Conservation (phyloP, 73 alveolate genomes). For the Breviolum minutum region DNA sequence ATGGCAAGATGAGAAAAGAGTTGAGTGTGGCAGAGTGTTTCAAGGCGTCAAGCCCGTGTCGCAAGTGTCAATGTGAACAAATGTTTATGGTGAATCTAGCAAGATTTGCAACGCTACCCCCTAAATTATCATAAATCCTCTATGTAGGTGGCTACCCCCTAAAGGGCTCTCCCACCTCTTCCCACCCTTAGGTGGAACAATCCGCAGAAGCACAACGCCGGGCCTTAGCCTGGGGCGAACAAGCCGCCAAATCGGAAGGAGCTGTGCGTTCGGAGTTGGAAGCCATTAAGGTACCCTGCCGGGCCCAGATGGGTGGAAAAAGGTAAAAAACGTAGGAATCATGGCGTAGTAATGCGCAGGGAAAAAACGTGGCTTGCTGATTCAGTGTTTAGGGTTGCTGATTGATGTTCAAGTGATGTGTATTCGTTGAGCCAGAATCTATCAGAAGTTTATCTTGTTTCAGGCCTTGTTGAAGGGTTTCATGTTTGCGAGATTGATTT, state of each 20-base stretch:
- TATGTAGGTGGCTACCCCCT: no score
- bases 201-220: conserved; percentile 86
- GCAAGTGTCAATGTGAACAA: no score
- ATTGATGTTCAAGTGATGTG: background rate
- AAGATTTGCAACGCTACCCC: no score
- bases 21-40: no score
- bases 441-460: background rate
- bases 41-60: no score
- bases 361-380: background rate
- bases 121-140: no score
- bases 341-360: no score
- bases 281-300: conserved; percentile 27
- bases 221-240: conserved; percentile 77
- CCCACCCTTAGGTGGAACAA: conserved; percentile 46
- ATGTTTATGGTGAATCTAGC: no score
- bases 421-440: background rate
- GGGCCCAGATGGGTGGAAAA: background rate
- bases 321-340: background rate
- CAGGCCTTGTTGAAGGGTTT: no score
- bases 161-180: background rate
- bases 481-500: background rate
- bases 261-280: conserved; percentile 58
- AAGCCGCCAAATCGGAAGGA: conserved; percentile 78
- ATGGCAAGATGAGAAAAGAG: no score
- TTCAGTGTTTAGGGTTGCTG: no score